Evolutionary conservation across 2,329 filamentous ascomycete genomes (phyloP), one percentile per base, ranked within the genome.

Genomic region (Didymella arachidicola): DNA sequence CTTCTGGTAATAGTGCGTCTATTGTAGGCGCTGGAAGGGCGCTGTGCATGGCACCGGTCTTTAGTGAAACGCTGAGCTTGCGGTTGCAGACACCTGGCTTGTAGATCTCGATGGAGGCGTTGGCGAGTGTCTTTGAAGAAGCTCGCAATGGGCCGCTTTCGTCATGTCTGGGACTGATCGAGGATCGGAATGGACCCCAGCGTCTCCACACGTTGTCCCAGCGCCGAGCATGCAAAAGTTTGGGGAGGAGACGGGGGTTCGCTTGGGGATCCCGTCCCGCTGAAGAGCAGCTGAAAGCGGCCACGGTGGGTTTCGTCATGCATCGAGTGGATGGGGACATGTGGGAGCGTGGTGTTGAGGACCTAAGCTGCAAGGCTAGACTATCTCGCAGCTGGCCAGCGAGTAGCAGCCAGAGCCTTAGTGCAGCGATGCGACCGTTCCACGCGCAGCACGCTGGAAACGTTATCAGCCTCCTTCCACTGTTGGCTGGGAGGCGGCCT

Each of bases 301-400:
- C 22, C 12, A 53, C 18, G 22, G 56, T 29, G 48, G 47, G 25
- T 56, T 53, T 66, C 59, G 63, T 61, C 62, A 67, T 63, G 42
- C 26, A 14, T 34, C 56, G 36, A 53, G 34, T 51, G 57, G 53
- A 19, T 60, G 55, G 32, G 32, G 22, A 22, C 22, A 22, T 22
- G 3, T 22, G 22, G 22, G 32, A 43, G 46, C 38, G 19, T 68
- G 63, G 66, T 70, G 68, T 71, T 71, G 68, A 71, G 68, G 58
- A 59, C 59, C 68, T 71, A 70, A 57, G 53, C 34, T 46, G 51
- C 44, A 54, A 52, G 52, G 46, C 67, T 67, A 68, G 62, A 34
- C 30, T 56, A 60, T 60, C 53, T 53, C 58, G 65, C 64, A 67
- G 38, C 25, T 41, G 26, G 12, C 36, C 49, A 57, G 57, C 46